phyloP scores from a whole-genome alignment of 2,329 filamentous ascomycete species.

The Arachnomyces sp. region DNA sequence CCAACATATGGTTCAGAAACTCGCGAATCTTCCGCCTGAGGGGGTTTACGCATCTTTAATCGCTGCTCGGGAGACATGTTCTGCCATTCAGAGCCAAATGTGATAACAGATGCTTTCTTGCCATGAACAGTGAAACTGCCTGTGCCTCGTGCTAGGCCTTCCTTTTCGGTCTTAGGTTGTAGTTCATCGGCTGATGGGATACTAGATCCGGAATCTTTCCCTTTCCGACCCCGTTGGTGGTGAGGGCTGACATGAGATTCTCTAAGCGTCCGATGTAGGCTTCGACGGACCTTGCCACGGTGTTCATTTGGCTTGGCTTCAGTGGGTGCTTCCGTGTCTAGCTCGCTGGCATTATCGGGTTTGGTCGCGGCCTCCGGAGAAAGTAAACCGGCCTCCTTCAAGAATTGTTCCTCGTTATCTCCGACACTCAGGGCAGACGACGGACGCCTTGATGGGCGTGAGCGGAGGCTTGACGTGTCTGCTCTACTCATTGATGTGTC shows the following conservation, averaged over 20 bases:
- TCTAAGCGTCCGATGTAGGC: slow-evolving; percentile 80
- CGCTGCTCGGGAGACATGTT: slow-evolving; percentile 67
- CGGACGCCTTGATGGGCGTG: slow-evolving; percentile 28
- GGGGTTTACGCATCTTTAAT: slow-evolving; percentile 53
- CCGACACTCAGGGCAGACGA: slow-evolving; percentile 43
- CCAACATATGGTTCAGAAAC: slow-evolving; percentile 25
- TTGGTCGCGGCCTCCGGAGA: slow-evolving; percentile 41
- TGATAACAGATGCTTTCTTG: slow-evolving; percentile 95
- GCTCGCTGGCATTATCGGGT: slow-evolving; percentile 11
- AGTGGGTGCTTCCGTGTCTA: slow-evolving; percentile 28
- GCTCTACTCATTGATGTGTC: slow-evolving; percentile 32
- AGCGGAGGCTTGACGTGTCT: slow-evolving; percentile 27
- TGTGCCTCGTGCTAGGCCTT: slow-evolving; percentile 67
- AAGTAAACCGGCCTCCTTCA: slow-evolving; percentile 61
- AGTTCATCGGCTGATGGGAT: slow-evolving; percentile 47
- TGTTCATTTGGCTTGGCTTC: slow-evolving; percentile 40
- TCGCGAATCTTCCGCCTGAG: slow-evolving; percentile 31
- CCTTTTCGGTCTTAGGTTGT: slow-evolving; percentile 43
- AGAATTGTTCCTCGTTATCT: slow-evolving; percentile 59
- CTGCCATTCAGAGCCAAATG: slow-evolving; percentile 88
- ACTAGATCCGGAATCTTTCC: slow-evolving; percentile 63
- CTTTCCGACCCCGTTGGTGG: slow-evolving; percentile 65
- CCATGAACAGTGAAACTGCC: slow-evolving; percentile 94
- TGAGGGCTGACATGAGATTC: slow-evolving; percentile 64
- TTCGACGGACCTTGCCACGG: slow-evolving; percentile 68